Evolutionary conservation across 208 protist species (phyloP), one percentile per base, ranked within the genome.

Genomic region (Trypanosoma congolense): DNA sequence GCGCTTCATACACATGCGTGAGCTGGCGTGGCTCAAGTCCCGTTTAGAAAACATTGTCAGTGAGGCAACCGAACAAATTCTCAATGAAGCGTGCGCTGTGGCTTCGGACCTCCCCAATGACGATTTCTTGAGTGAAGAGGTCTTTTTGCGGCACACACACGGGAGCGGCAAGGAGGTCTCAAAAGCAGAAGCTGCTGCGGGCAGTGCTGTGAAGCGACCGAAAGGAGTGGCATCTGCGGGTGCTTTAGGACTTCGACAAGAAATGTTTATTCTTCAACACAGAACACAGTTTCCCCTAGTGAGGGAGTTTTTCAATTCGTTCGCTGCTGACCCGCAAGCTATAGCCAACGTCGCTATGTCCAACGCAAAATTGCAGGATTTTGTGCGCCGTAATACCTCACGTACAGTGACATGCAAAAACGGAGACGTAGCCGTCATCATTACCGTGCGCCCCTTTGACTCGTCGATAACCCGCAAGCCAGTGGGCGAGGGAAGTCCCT

Each of bases 191-290:
- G 30, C n/a, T 57, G 1, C 19, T 45, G 10, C 2, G 19, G 6
- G 25, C 30, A 42, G 18, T 26, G 6, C 47, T 3, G 42, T 6
- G 21, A 19, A 46, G 5, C 9, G 42, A 51, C 14, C 35, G 2
- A 52, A 48, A 2, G 73, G 60, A 4, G 47, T 89, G 40, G 72
- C 73, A 46, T 84, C 75, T 4, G 78, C 78, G 16, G 82, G 75
- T 21, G 77, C 70, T 6, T 54, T 90, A 10, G 75, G 75, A 1
- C 44, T 50, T 30, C 75, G 82, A 19, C 36, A 66, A 9, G 82
- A 90, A 38, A 67, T 86, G 70, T 82, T 90, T 50, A 65, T 83
- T 14, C 60, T 83, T 44, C 64, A 63, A 6, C 73, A 75, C 21
- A 42, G 55, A 4, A 59, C 78, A 12, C 6, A 46, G 5, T 82